Evolutionary conservation across 1,284 basidiomycete genomes (phyloP).

Genomic region (Chalciporus sp.): DNA sequence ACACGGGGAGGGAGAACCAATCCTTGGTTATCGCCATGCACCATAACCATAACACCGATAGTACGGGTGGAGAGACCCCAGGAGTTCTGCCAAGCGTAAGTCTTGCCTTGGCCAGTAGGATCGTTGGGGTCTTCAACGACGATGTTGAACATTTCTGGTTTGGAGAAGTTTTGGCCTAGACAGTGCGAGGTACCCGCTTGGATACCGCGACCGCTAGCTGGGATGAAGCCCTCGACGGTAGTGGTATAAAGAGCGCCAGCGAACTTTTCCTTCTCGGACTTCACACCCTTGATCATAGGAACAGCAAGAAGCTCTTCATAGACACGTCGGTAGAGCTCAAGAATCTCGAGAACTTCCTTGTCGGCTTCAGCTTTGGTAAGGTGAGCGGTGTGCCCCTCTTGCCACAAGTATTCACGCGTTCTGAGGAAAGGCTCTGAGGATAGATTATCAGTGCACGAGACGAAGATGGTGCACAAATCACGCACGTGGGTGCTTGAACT

Average conservation of each 20-base stretch:
- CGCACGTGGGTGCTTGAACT: constrained; percentile 97
- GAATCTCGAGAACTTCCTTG: constrained; percentile 89
- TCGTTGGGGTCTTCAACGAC: constrained; percentile 92
- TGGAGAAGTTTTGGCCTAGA: constrained; percentile 98
- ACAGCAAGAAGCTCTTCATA: constrained; percentile 98
- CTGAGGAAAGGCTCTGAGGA: constrained; percentile 91
- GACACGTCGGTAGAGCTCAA: constrained; percentile 95
- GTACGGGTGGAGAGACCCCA: constrained; percentile 98
- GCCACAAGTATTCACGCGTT: constrained; percentile 99
- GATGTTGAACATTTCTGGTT: constrained; percentile 97
- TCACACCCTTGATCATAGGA: constrained; percentile 94
- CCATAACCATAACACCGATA: constrained; percentile 99
- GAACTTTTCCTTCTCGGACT: constrained; percentile 99
- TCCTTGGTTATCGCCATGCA: constrained; percentile 98
- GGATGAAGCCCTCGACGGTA: constrained; percentile 97
- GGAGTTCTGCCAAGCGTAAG: constrained; percentile 96
- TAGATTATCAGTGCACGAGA: background rate
- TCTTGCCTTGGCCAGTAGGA: constrained; percentile 66
- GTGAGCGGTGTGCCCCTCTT: constrained; percentile 98
- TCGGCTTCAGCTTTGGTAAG: constrained; percentile 90
- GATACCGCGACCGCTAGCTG: constrained; percentile 96
- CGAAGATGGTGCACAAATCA: background rate
- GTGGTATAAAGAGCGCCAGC: constrained; percentile 98
- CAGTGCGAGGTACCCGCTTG: constrained; percentile 98
- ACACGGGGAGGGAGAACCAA: constrained; percentile 95